These are phyloP conservation scores for Hypoxylon crocopeplum DNA, from an alignment of 495 filamentous ascomycete species.

Conservation along the genomic window DNA sequence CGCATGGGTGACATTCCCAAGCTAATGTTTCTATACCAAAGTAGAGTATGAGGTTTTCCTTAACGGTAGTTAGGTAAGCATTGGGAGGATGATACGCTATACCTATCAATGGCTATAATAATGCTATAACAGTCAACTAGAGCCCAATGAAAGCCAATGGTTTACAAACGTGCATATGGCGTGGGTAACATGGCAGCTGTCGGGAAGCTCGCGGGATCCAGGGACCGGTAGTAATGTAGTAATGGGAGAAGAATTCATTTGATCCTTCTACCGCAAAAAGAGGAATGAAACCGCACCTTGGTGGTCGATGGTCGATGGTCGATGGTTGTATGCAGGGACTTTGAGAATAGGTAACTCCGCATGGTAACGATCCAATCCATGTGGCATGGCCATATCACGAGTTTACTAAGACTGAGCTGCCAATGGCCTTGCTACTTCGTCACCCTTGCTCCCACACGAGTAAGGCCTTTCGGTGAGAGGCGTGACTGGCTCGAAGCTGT, in stretches of 20 bases:
- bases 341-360: slow-evolving; percentile 9
- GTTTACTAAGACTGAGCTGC: neutral
- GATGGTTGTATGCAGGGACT: slow-evolving; percentile 19
- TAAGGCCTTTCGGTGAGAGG: no score
- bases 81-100: no score
- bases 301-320: no score
- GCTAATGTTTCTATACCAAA: no score
- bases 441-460: no score
- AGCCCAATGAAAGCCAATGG: slow-evolving; percentile 7
- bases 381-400: slow-evolving; percentile 19
- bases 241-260: no score
- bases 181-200: neutral
- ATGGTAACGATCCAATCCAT: slow-evolving; percentile 10
- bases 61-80: no score
- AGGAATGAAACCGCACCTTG: slow-evolving; percentile 24
- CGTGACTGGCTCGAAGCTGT: no score
- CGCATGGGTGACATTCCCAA: no score
- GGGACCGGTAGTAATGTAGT: no score
- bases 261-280: slow-evolving; percentile 11
- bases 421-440: neutral
- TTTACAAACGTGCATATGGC: slow-evolving; percentile 5
- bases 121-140: neutral
- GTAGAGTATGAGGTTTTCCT: no score
- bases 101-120: no score
- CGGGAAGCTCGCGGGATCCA: neutral